These are phyloP conservation scores for Cladosporium sp. DNA, from an alignment of 2,329 filamentous ascomycete species.

Conservation along the genomic window DNA sequence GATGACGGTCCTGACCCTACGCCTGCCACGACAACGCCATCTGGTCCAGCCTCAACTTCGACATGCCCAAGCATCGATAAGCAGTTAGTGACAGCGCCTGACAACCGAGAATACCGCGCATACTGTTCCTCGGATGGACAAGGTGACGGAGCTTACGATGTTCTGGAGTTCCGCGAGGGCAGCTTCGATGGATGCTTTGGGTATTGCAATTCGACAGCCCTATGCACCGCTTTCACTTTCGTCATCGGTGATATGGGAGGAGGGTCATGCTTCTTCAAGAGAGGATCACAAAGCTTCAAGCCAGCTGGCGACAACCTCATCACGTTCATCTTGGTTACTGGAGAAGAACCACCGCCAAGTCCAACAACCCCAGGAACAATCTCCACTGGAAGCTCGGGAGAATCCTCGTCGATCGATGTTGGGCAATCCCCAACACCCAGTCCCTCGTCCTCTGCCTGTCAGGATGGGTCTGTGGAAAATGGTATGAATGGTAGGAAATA, in stretches of 20 bases:
- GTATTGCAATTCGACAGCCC: not conserved
- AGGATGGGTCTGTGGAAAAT: not conserved
- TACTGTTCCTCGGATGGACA: constrained; percentile 14
- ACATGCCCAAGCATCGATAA: constrained; percentile 7
- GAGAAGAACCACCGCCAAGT: not conserved
- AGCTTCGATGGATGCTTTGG: not conserved
- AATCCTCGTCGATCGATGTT: too few species aligned
- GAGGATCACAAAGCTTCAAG: not conserved
- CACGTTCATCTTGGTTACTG: not conserved
- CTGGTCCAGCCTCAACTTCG: not conserved
- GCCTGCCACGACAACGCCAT: not conserved
- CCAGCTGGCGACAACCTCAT: not conserved
- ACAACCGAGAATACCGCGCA: constrained; percentile 3
- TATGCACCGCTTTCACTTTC: not conserved
- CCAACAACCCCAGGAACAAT: too few species aligned
- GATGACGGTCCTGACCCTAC: constrained; percentile 5
- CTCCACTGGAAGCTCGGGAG: too few species aligned
- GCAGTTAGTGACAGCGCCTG: constrained; percentile 5
- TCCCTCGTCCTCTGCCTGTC: not conserved
- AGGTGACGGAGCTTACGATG: not conserved
- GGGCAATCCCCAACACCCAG: too few species aligned
- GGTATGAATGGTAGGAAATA: constrained; percentile 13
- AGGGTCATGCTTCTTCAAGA: constrained; percentile 11
- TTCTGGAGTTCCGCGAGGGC: not conserved
- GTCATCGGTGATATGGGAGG: not conserved